A percentile compares a stretch with the other conserved stretches of the same genome.
phyloP scores from a whole-genome alignment of 1,284 basidiomycete species.

The Austroboletus niveus region DNA sequence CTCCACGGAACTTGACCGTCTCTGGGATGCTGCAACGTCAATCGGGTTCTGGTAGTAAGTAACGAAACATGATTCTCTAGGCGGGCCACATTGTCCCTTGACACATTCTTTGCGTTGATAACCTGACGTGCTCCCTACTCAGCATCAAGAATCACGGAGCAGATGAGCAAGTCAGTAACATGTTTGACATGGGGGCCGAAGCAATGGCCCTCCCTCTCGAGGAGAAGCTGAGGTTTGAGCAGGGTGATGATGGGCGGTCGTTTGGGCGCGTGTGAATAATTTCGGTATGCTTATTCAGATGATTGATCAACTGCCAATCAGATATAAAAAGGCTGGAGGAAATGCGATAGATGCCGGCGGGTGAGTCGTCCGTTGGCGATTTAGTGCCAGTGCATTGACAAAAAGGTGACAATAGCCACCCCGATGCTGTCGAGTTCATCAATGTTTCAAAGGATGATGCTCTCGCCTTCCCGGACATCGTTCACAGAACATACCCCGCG shows the following conservation, averaged over 20 bases:
- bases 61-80: background rate
- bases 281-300: background rate
- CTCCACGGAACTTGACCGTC: background rate
- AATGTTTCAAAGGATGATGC: background rate
- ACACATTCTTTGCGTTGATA: background rate
- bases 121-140: background rate
- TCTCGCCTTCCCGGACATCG: background rate
- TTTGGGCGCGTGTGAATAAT: background rate
- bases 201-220: background rate
- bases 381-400: slow-evolving; percentile 59
- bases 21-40: background rate
- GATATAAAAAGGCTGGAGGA: background rate
- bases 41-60: background rate
- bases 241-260: background rate
- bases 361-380: slow-evolving; percentile 36
- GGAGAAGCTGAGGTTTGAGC: background rate
- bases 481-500: background rate
- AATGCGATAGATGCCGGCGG: background rate
- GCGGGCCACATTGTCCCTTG: too few relatives aligned
- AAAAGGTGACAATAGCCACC: slow-evolving; percentile 36
- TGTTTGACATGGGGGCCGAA: background rate
- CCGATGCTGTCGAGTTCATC: background rate
- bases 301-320: background rate
- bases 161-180: background rate
- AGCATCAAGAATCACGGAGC: background rate